Conservation (phyloP, 176 grass and related monocot genomes). For the Cocos nucifera region DNA sequence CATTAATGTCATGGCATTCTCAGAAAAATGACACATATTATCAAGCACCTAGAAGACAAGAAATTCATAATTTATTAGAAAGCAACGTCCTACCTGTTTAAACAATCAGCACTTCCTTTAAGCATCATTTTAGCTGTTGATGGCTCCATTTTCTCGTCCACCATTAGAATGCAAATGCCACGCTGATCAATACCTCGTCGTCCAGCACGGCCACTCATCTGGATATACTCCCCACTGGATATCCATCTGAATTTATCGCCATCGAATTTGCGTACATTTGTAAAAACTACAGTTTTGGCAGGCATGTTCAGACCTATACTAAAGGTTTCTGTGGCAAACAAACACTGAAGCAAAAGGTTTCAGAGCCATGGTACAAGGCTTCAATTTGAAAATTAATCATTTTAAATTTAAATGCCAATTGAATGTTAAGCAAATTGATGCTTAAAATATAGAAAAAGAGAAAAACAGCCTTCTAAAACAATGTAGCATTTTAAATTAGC, state of each 20-base stretch:
- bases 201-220: constrained; percentile 96
- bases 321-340: constrained; percentile 98
- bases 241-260: constrained; percentile 94
- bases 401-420: no score
- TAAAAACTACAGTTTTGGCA: constrained; percentile 97
- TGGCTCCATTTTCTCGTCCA: constrained; percentile 96
- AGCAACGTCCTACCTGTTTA: constrained; percentile 52
- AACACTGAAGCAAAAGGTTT: constrained; percentile 53
- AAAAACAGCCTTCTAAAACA: no score
- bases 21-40: no score
- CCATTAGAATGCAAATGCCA: constrained; percentile 92
- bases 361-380: neutral
- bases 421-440: no score
- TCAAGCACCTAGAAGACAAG: no score
- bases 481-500: no score
- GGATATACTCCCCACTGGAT: constrained; percentile 92
- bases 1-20: no score
- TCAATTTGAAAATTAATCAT: no score
- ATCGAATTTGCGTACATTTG: constrained; percentile 89
- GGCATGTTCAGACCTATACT: constrained; percentile 99
- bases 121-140: constrained; percentile 92
- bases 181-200: constrained; percentile 87
- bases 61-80: no score
- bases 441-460: no score
- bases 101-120: constrained; percentile 94